Conservation (phyloP, 768 basidiomycete species). For the Rhodotorula diobovata region DNA sequence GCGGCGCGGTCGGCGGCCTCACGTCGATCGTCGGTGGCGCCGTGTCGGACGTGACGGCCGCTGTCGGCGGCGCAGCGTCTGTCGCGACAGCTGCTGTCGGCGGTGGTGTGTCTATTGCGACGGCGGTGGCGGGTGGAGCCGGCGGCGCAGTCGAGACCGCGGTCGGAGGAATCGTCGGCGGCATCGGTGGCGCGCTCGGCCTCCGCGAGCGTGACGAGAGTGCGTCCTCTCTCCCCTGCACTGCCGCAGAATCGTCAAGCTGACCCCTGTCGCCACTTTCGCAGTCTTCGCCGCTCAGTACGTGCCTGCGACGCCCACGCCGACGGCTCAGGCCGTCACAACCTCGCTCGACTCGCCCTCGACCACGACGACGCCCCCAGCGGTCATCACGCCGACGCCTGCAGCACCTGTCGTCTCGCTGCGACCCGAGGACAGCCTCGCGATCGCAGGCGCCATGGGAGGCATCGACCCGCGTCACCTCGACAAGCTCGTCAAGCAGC, state of each 20-base stretch:
- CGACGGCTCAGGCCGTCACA: neutral
- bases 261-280: neutral
- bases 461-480: constrained; percentile 13
- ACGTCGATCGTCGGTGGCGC: neutral
- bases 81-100: constrained; percentile 1
- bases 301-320: neutral
- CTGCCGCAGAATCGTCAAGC: neutral
- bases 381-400: neutral
- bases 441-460: constrained; percentile 9
- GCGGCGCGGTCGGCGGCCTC: constrained; percentile 1
- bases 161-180: neutral
- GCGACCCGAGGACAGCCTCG: constrained; percentile 5
- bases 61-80: neutral
- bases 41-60: neutral
- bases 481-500: constrained; percentile 1
- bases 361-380: neutral
- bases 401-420: constrained; percentile 1
- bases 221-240: neutral
- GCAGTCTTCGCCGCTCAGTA: neutral
- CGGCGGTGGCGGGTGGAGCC: constrained; percentile 2
- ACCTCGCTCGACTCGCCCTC: neutral
- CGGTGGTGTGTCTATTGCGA: neutral
- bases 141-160: neutral
- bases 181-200: neutral
- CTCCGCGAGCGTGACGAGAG: constrained; percentile 15